A percentile compares a stretch with the other conserved stretches of the same genome.
Conservation (phyloP, 805 yeast species). For the Metschnikowia corniflorae region DNA sequence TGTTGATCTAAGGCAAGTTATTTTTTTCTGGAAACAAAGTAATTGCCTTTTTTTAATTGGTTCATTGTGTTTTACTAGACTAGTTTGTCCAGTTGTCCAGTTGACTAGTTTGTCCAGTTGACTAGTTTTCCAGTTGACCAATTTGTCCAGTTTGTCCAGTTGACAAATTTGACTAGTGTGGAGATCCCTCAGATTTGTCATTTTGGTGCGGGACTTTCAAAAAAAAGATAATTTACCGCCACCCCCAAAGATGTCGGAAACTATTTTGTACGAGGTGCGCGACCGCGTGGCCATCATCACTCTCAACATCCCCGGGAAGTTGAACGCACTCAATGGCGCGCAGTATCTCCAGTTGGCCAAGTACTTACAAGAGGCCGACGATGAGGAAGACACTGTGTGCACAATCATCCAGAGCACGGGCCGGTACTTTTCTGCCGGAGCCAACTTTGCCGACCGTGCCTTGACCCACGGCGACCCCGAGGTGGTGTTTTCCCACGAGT, state of each 20-base stretch:
- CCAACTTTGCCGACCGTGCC: conserved; percentile 52
- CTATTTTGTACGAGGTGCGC: conserved; percentile 39
- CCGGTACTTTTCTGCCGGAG: conserved; percentile 80
- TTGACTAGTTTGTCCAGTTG: too few species aligned
- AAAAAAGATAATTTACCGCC: too few species aligned
- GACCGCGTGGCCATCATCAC: conserved; percentile 60
- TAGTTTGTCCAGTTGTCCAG: too few species aligned
- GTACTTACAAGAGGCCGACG: conserved; percentile 58
- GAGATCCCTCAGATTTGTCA: too few species aligned
- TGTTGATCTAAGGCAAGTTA: too few species aligned
- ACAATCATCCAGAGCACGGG: conserved; percentile 73
- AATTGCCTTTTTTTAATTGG: too few species aligned
- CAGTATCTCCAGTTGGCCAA: conserved; percentile 63
- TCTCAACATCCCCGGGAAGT: conserved; percentile 54
- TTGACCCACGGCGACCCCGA: conserved; percentile 26
- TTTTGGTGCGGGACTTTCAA: too few species aligned
- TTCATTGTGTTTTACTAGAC: too few species aligned
- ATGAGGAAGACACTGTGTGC: conserved; percentile 54
- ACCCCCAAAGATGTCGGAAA: conserved; percentile 9
- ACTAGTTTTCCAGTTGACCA: too few species aligned
- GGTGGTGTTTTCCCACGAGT: conserved; percentile 29
- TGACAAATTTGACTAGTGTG: too few species aligned
- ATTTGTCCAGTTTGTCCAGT: neutral
- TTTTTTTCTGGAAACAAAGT: too few species aligned
- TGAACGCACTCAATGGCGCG: conserved; percentile 64